These are phyloP conservation scores for Debaryomycetaceae sp. DNA, from an alignment of 1,139 yeast genomes.

Conservation along the genomic window DNA sequence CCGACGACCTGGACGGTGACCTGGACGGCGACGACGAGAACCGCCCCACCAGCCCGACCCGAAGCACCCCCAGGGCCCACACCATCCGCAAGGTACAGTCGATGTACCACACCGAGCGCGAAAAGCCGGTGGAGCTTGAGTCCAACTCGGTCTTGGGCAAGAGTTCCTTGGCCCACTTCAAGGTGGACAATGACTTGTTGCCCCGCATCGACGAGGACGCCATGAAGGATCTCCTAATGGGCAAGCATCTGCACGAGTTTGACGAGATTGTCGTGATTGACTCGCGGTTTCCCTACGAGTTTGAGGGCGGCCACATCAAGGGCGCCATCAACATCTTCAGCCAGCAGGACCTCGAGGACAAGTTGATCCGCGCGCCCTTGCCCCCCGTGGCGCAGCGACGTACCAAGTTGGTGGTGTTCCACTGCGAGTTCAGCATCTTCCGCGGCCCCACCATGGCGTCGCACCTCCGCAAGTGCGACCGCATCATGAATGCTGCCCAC, in stretches of 20 bases:
- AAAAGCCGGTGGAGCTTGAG: conserved; percentile 23
- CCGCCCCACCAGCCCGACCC: background rate
- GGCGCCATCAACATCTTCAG: conserved; percentile 78
- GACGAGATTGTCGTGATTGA: conserved; percentile 67
- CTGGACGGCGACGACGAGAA: conserved; percentile 10
- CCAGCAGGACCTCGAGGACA: conserved; percentile 60
- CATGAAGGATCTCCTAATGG: conserved; percentile 58
- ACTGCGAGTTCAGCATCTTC: conserved; percentile 90
- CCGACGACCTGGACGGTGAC: conserved; percentile 11
- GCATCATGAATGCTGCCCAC: conserved; percentile 63
- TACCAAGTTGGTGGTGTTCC: conserved; percentile 63
- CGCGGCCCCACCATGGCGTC: conserved; percentile 92
- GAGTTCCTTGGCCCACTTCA: conserved; percentile 43
- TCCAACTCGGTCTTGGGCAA: conserved; percentile 38
- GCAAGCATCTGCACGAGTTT: conserved; percentile 50
- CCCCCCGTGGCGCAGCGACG: conserved; percentile 16
- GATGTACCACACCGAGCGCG: conserved; percentile 51
- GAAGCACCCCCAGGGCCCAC: conserved; percentile 11
- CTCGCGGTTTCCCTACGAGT: conserved; percentile 91
- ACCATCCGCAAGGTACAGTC: conserved; percentile 59
- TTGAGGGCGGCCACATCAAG: conserved; percentile 83
- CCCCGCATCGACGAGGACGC: conserved; percentile 72
- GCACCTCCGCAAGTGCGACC: conserved; percentile 78
- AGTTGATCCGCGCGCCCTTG: conserved; percentile 23
- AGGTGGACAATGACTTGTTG: conserved; percentile 57